These are phyloP conservation scores for Globisporangium carolinianum DNA, from an alignment of 352 stramenopile genomes.

Conservation along the genomic window DNA sequence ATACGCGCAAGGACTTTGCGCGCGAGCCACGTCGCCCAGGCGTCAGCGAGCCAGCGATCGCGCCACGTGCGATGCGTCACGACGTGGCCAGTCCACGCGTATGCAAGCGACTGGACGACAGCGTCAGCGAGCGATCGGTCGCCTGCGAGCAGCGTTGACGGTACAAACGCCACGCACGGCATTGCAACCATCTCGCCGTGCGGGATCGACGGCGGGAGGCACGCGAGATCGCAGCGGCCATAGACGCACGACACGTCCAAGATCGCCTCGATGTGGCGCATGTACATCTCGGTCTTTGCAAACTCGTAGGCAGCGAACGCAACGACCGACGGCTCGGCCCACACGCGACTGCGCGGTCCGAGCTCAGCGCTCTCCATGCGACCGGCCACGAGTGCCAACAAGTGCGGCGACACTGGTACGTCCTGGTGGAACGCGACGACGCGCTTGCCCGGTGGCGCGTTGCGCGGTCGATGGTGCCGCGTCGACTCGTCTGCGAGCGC, in stretches of 20 bases:
- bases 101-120: slow-evolving; percentile 95
- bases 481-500: slow-evolving; percentile 61
- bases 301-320: slow-evolving; percentile 91
- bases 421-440: not conserved
- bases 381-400: slow-evolving; percentile 75
- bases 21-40: slow-evolving; percentile 95
- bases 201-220: slow-evolving; percentile 92
- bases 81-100: slow-evolving; percentile 95
- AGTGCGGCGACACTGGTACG: not conserved
- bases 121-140: slow-evolving; percentile 83
- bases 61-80: slow-evolving; percentile 94
- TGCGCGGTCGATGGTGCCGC: slow-evolving; percentile 92
- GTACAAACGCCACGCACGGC: not conserved
- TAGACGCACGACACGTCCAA: slow-evolving; percentile 90
- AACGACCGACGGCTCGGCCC: slow-evolving; percentile 90
- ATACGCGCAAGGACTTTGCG: slow-evolving; percentile 90
- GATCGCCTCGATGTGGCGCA: slow-evolving; percentile 28
- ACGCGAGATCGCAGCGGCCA: slow-evolving; percentile 95
- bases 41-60: slow-evolving; percentile 97
- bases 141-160: not conserved
- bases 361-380: slow-evolving; percentile 88
- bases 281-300: slow-evolving; percentile 91
- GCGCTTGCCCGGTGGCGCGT: slow-evolving; percentile 7
- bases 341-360: slow-evolving; percentile 80
- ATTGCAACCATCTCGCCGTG: slow-evolving; percentile 25